Evolutionary conservation across 495 filamentous ascomycete species (phyloP), one percentile per base, ranked within the genome.

Genomic region (Letharia lupina): DNA sequence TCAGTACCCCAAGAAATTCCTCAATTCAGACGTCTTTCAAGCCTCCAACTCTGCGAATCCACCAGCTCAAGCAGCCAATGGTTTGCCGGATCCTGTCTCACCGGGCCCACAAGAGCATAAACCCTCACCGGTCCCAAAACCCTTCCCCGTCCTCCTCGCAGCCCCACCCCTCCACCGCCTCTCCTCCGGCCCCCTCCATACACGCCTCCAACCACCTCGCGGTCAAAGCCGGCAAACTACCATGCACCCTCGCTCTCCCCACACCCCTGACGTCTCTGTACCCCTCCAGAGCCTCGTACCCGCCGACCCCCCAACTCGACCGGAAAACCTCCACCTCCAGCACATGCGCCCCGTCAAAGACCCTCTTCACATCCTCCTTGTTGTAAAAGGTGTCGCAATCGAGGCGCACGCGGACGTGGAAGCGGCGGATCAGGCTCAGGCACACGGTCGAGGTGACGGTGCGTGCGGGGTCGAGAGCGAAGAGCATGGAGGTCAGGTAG

Each of bases 401-500:
- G 11, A 64, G 35, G 23, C 68, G n/a, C 31, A 67, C 65, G 3
- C 65, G 31, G 9, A 70, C 16, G 47, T 64, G 68, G 48, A 62
- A 70, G n/a, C 60, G 31, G 1, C 45, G 18, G 1, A 69, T 50
- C 15, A 66, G 33, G 4, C 4, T 5, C 20, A 58, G 28, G 16
- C 61, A 61, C 1, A 31, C 12, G 13, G 39, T 6, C 10, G 68
- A 50, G 2, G 28, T 35, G 44, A 67, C 41, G 37, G 57, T 41
- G 13, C 61, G 65, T 2, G 60, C 12, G 31, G 65, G 68, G n/a
- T 69, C 60, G 28, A 67, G 60, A n/a, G 64, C 60, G 64, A 67
- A 69, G n/a, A 67, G 31, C 15, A 54, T 11, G 42, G 54, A 54
- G 31, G 80, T 73, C 0, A 85, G 77, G 18, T 79, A 77, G 39